Evolutionary conservation across 495 filamentous ascomycete genomes (phyloP), one percentile per base, ranked within the genome.

Genomic region (Apodospora peruviana): DNA sequence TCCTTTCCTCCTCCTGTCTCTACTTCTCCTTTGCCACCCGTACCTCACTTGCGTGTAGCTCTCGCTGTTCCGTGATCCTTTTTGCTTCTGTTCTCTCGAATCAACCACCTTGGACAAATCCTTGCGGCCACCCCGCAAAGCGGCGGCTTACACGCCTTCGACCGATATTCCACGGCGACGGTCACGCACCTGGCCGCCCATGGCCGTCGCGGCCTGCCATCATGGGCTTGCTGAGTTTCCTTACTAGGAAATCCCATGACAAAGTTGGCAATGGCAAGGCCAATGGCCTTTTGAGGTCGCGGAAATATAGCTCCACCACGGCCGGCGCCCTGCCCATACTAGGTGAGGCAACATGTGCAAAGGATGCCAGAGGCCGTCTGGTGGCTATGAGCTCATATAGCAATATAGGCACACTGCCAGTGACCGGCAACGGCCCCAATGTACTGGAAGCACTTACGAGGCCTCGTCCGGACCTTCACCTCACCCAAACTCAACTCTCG

Each of bases 201-300:
- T 61, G 58, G 58, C 53, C 50, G 57, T 40, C 32, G 25, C 27
- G 45, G 36, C 35, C 8, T 21, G 17, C 27, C 60, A 64, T 45
- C 19, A 75, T 75, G 72, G 70, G 72, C 50, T 56, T 73, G 50
- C 56, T 73, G 36, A 68, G 61, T 50, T 67, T 73, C 21, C 47
- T 75, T 24, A 55, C 61, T 9, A 66, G 50, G 43, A 73, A 60
- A 40, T 40, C 57, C 17, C 40, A 53, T 45, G 50, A 55, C 43
- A 57, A 58, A 47, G 7, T 14, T 32, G 27, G 27, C 27, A 32
- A 32, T 14, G 24, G 35, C 23, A 61, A 59, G 45, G n/a, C 32
- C 12, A 24, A 38, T 27, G 47, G 47, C 43, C 24, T 48, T 43
- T 48, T 65, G n/a, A 71, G 64, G 47, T 44, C 62, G 1, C 47